Conservation (phyloP, 441 rosid species). For the Rhodomyrtus psidioides region DNA sequence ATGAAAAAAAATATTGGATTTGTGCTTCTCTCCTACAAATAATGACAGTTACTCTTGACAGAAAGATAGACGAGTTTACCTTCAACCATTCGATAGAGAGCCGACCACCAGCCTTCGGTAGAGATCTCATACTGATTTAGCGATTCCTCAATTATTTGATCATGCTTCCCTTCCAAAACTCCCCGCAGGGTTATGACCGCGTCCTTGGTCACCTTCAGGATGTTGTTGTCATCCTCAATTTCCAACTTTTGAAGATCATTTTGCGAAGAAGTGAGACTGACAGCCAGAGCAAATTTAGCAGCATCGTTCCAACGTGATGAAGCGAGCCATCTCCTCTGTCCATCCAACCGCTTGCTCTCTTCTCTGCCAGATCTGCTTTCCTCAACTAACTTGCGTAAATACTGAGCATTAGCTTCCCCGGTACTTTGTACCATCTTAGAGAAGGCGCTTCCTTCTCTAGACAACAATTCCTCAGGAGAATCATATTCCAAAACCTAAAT, state of each 20-base stretch:
- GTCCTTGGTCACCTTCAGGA: conserved; percentile 80
- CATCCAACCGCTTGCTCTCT: conserved; percentile 37
- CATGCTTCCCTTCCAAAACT: conserved; percentile 10
- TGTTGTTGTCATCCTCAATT: conserved; percentile 53
- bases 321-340: conserved; percentile 80
- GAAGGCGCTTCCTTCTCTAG: conserved; percentile 64
- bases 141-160: not conserved
- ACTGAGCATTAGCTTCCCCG: conserved; percentile 88
- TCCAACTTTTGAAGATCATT: conserved; percentile 79
- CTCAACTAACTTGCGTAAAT: conserved; percentile 66
- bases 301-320: conserved; percentile 99
- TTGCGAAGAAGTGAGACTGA: conserved; percentile 75
- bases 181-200: conserved; percentile 50
- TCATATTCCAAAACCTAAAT: conserved; percentile 78
- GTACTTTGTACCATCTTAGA: conserved; percentile 96
- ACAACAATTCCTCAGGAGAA: conserved; percentile 61
- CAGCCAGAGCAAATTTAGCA: conserved; percentile 83
- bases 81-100: conserved; percentile 11
- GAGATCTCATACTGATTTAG: conserved; percentile 5
- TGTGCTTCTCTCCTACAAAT: not conserved
- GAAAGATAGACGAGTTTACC: not conserved
- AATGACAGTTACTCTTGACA: not conserved
- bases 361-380: conserved; percentile 13
- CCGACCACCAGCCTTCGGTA: conserved; percentile 10
- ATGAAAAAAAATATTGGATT: not conserved